Conservation (phyloP, 768 basidiomycete species). For the Neoboletus subvelutipes region DNA sequence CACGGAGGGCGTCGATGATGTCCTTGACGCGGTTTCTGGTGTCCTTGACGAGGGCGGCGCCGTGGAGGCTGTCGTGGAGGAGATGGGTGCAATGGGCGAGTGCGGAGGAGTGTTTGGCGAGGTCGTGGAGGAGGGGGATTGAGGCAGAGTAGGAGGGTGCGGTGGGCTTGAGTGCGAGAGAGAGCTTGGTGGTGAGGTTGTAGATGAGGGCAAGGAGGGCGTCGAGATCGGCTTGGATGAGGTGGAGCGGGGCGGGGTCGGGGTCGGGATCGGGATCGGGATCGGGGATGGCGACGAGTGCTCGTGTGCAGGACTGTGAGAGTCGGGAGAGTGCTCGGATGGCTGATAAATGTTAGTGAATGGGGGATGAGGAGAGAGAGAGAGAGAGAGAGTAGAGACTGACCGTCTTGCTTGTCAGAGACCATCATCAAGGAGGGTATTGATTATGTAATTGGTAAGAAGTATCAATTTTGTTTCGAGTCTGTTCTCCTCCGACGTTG, state of each 20-base stretch:
- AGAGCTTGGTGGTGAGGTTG: slow-evolving; percentile 55
- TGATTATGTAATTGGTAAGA: too few relatives aligned
- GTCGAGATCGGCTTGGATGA: slow-evolving; percentile 55
- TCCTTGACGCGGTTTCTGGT: slow-evolving; percentile 38
- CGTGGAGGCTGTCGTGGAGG: slow-evolving; percentile 42
- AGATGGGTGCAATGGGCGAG: slow-evolving; percentile 51
- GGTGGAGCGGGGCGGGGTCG: slow-evolving; percentile 19
- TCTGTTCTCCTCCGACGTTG: too few relatives aligned
- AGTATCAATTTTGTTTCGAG: too few relatives aligned
- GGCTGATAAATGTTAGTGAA: too few relatives aligned
- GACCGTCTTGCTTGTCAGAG: too few relatives aligned
- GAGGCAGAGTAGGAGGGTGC: slow-evolving; percentile 53
- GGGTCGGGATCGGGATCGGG: not conserved
- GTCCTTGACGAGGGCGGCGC: slow-evolving; percentile 47
- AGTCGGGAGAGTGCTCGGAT: slow-evolving; percentile 12
- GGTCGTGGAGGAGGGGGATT: slow-evolving; percentile 51
- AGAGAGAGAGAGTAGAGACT: too few relatives aligned
- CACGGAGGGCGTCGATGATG: slow-evolving; percentile 44
- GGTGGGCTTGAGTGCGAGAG: slow-evolving; percentile 61
- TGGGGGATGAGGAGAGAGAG: too few relatives aligned
- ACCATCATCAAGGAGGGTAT: slow-evolving; percentile 21
- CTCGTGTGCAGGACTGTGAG: slow-evolving; percentile 22
- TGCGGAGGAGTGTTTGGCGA: slow-evolving; percentile 47
- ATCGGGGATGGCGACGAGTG: slow-evolving; percentile 10
- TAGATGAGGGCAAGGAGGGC: slow-evolving; percentile 60